These are phyloP conservation scores for Quercus gilva DNA, from an alignment of 306 rosid genomes.

Conservation along the genomic window DNA sequence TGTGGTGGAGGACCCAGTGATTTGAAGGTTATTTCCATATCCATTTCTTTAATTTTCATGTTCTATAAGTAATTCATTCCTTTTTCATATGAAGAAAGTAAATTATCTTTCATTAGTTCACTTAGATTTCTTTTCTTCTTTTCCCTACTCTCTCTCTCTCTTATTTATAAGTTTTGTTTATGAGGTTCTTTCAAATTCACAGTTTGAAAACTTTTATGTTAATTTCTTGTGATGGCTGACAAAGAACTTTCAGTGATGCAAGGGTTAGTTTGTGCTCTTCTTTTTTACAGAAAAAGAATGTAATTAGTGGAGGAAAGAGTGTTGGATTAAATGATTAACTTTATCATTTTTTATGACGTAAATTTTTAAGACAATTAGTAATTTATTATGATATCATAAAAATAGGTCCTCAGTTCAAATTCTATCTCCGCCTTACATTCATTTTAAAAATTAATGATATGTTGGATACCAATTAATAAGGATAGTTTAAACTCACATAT, in stretches of 20 bases:
- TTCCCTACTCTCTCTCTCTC: background rate
- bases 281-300: too few relatives aligned
- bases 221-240: background rate
- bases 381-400: too few relatives aligned
- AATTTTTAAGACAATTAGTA: too few relatives aligned
- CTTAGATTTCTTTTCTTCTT: background rate
- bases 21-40: background rate
- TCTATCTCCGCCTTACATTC: too few relatives aligned
- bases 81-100: background rate
- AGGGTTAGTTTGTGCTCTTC: too few relatives aligned
- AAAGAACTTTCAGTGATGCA: background rate
- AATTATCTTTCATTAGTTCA: background rate
- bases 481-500: too few relatives aligned
- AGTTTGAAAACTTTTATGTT: background rate
- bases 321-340: too few relatives aligned
- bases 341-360: too few relatives aligned
- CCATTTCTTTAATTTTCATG: background rate
- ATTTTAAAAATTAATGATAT: too few relatives aligned
- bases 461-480: too few relatives aligned
- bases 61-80: background rate
- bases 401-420: too few relatives aligned
- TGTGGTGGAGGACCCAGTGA: background rate
- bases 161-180: background rate
- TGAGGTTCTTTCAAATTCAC: background rate
- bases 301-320: too few relatives aligned